phyloP scores from a whole-genome alignment of 305 asterid species.

The Ilex paraguariensis region DNA sequence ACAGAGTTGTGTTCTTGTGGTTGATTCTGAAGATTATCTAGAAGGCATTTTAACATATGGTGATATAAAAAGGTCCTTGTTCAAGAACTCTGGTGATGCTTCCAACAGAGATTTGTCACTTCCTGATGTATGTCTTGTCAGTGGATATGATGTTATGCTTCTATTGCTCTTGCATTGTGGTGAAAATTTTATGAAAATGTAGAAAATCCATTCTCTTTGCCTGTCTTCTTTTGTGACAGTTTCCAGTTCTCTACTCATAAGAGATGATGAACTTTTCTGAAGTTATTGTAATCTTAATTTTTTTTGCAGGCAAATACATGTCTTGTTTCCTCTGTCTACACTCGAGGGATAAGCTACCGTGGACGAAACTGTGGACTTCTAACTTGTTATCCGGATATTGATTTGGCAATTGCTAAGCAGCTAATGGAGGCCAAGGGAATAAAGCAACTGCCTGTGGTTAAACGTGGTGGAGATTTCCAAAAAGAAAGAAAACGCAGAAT shows the following conservation, averaged over 20 bases:
- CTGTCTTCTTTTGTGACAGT: no score
- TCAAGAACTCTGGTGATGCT: constrained; percentile 39
- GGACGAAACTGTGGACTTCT: constrained; percentile 71
- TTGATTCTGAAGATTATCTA: constrained; percentile 61
- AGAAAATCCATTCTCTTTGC: no score
- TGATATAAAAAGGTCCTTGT: constrained; percentile 59
- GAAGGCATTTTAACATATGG: constrained; percentile 89
- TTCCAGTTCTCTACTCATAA: no score
- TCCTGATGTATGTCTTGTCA: constrained; percentile 44
- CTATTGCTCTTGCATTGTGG: not conserved
- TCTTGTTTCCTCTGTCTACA: constrained; percentile 72
- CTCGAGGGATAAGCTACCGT: constrained; percentile 67
- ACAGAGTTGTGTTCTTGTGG: constrained; percentile 63
- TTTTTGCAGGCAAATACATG: constrained; percentile 47
- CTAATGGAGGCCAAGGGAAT: constrained; percentile 95
- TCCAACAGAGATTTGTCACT: constrained; percentile 34
- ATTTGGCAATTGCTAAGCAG: constrained; percentile 83
- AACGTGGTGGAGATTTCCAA: constrained; percentile 51
- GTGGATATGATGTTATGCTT: not conserved
- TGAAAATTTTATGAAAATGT: not conserved
- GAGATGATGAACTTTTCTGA: no score
- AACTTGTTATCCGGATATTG: constrained; percentile 83
- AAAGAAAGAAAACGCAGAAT: constrained; percentile 60
- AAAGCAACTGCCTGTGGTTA: constrained; percentile 83
- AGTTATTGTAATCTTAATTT: not conserved